Evolutionary conservation across 768 basidiomycete species (phyloP).

Genomic region (Dacryopinax spathularia): DNA sequence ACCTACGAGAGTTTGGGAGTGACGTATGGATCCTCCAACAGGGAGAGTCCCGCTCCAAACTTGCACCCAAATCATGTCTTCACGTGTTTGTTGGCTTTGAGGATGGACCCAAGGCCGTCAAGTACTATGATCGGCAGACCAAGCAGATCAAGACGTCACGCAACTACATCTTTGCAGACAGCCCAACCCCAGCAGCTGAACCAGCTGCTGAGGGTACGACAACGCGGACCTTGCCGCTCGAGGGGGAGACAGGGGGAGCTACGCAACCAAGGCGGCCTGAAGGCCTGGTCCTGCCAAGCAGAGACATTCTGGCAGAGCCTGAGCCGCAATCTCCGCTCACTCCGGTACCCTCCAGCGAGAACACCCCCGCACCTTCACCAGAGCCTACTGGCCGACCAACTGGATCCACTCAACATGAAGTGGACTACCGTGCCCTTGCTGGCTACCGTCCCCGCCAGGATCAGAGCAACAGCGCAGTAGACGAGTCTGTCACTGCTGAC

Average conservation of each 20-base stretch:
- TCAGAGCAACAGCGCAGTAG: not conserved
- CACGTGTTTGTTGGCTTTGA: slow-evolving; percentile 11
- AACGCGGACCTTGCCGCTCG: not conserved
- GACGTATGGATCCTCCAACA: slow-evolving; percentile 24
- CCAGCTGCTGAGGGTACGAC: not conserved
- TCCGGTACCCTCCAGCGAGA: not conserved
- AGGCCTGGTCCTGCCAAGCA: too few relatives aligned
- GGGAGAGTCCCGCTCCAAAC: slow-evolving; percentile 10
- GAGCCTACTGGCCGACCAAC: not conserved
- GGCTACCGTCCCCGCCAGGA: not conserved
- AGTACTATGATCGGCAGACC: slow-evolving; percentile 12
- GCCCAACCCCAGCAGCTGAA: not conserved
- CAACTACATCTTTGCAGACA: slow-evolving; percentile 8
- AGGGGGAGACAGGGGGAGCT: slow-evolving; percentile 2
- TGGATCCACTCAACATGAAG: not conserved
- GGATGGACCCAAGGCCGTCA: slow-evolving; percentile 13
- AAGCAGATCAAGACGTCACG: slow-evolving; percentile 9
- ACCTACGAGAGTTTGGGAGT: slow-evolving; percentile 25
- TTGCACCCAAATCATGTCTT: slow-evolving; percentile 13
- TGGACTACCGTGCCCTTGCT: not conserved
- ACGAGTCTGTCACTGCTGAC: not conserved
- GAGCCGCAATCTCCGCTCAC: slow-evolving; percentile 1
- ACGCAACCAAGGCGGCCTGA: not conserved
- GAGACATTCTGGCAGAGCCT: not conserved
- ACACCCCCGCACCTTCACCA: not conserved